Evolutionary conservation across 73 alveolate species (phyloP), one percentile per base, ranked within the genome.

Genomic region (Paramecium caudatum): DNA sequence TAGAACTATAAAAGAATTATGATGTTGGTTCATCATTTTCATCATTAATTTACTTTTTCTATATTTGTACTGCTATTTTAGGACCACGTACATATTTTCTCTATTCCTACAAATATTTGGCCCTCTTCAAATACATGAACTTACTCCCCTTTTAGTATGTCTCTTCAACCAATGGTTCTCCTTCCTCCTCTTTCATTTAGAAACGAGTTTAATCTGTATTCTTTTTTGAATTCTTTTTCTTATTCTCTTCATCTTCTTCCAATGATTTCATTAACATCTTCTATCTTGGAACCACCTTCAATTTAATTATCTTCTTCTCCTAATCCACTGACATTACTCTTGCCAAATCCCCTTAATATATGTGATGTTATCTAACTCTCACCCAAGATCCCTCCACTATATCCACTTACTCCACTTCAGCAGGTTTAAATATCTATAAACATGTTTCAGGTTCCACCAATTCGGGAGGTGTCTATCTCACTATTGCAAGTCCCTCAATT

Each of bases 381-480:
- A 74, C 88, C 88, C 88, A 74, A 21, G 36, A 43, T 2, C 88
- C 88, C 21, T 74, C 88, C n/a, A 39, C 39, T 10, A 74, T 37
- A 17, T 74, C 88, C 2, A 74, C 17, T 39, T 43, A 19, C 32
- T 45, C 88, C 5, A 74, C 47, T 74, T 74, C 88, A 12, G 47
- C 46, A 16, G 69, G 62, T 8, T 23, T 43, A 13, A 74, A 74
- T 68, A 74, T 19, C 8, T 43, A 23, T 9, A 30, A 25, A 45
- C 62, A 41, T 39, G 36, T 13, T 12, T 74, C 69, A 37, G 47
- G 10, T 19, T 74, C 88, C 0, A 74, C 43, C 10, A 74, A 27
- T 41, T 45, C 68, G 19, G 47, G 47, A 39, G 55, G 55, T 0
- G 32, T 21, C 32, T 74, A n/a, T 74, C 88, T 74, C 0, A 74